Conservation (phyloP, 768 basidiomycete species). For the Fomitopsis serialis region DNA sequence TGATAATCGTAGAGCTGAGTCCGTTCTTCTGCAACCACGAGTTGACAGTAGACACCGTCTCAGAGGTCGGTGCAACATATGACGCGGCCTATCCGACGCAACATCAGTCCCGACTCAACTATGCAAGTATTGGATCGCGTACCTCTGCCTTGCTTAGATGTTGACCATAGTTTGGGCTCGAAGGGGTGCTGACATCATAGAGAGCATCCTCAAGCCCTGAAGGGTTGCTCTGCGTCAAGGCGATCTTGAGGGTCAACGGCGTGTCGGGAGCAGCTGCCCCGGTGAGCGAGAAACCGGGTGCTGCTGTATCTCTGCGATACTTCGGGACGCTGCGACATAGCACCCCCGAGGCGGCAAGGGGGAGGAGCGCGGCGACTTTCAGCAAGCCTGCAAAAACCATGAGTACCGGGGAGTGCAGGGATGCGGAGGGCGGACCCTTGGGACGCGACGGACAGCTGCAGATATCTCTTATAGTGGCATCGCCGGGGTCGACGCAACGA, state of each 20-base stretch:
- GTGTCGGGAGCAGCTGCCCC: constrained; percentile 21
- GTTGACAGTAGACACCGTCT: constrained; percentile 19
- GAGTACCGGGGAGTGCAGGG: not conserved
- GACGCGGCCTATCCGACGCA: constrained; percentile 3
- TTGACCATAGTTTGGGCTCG: constrained; percentile 30
- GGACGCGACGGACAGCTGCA: too few species aligned
- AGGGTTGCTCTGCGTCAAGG: constrained; percentile 27
- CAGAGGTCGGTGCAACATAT: constrained; percentile 16
- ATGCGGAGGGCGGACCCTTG: not conserved
- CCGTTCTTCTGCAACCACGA: constrained; percentile 21
- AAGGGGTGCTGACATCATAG: constrained; percentile 29
- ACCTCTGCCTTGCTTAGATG: constrained; percentile 35
- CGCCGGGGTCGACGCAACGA: too few species aligned
- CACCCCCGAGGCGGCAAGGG: not conserved
- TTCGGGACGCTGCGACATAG: not conserved
- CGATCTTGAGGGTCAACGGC: constrained; percentile 30
- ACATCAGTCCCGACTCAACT: not conserved
- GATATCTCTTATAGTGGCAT: too few species aligned
- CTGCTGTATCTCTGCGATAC: constrained; percentile 8
- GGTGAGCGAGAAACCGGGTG: constrained; percentile 17
- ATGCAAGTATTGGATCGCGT: not conserved
- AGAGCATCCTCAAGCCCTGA: constrained; percentile 29
- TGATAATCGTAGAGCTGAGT: constrained; percentile 16
- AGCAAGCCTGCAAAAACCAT: not conserved
- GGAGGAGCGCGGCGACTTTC: not conserved